Base-by-base conservation (phyloP, 306 rosid genomes). In the Cucurbita argyrosperma region DNA sequence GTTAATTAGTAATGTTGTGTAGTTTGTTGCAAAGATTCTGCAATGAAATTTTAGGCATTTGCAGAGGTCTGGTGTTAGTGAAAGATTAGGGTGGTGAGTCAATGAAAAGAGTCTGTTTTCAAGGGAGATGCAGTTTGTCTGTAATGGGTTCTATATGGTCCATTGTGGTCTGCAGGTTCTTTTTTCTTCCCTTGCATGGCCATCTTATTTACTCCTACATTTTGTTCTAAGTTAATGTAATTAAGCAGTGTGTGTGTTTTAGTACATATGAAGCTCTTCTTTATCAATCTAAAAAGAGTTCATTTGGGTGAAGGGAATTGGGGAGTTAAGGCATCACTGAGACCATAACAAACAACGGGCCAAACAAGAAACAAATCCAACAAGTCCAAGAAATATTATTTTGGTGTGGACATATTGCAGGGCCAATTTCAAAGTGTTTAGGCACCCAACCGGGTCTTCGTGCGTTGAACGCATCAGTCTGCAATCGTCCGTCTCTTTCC, bases 21-120 rank as follows among this genome's bases (percentile, higher is more conserved):
- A 78, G 78, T 67, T 40, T 51, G 72, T 79, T 62, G 87, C 81
- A 61, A 50, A 47, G 60, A 10, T 56, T 83, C 92, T 90, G 91
- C 96, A 80, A 73, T 87, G 90, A 68, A 83, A 55, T 92, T 92
- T 90, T 92, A 76, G 76, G 76, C 83, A 84, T 69, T 84, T 87
- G 92, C 98, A 81, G 96, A 72, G 78, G 87, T 74, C 50, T 42
- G 7, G 56, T 68, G 56, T 68, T 65, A 13, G 9, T 45, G 40
- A 61, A 38, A 37, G n/a, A 5, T 10, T 43, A 65, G 79, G 58
- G 35, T 30, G 78, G 83, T 62, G 4, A 8, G 84, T 76, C 15
- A 21, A 10, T 43, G 66, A 21, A 67, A 30, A 49, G 75, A 60
- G 75, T 50, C 47, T 40, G 35, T n/a, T 21, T 19, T 3, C 3